Base-by-base conservation (phyloP, 345 rosid species). In the Dipteronia sinensis region DNA sequence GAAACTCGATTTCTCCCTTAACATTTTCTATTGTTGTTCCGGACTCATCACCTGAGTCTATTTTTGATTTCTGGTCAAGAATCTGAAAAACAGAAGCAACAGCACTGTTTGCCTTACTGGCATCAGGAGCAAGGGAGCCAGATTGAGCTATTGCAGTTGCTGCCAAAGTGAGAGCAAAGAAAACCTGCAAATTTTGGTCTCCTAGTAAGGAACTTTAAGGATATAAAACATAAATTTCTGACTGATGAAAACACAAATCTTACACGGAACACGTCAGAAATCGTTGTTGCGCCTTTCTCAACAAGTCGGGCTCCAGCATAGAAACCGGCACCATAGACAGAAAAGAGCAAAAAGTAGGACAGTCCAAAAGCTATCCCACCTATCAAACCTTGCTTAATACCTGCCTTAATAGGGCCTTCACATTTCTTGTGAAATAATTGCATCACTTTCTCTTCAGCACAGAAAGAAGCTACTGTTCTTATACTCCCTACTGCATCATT, bases 401-500 rank as follows among this genome's bases (percentile, higher is more conserved):
- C 98, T 2, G 86, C 77, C 80, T 84, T 87, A 38, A 85, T 53
- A 0, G 98, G 95, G 71, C 88, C 88, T 76, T 91, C 92, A 47
- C 98, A 94, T 84, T 89, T 87, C 73, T 80, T 80, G 80, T 78
- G 61, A 82, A 87, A 92, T 56, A 89, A 69, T 27, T 84, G 74
- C 89, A 91, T 92, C 85, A 94, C 97, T 76, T 87, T 90, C 56
- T 89, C 89, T 80, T 94, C 98, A 0, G 93, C 95, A 42, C 97
- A 89, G 79, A 92, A 94, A 40, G 98, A 94, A 15, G 95, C 93
- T 2, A 92, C 89, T 6, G 97, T 94, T 84, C 97, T 85, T 49
- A 94, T 94, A 27, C 95, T 87, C n/a, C 94, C 95, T 20, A 92
- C 90, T 0, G 98, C 97, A 70, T 94, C 97, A n/a, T 82, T 87